Evolutionary conservation across 257 asterid species (phyloP).

Genomic region (Solanum chmielewskii): DNA sequence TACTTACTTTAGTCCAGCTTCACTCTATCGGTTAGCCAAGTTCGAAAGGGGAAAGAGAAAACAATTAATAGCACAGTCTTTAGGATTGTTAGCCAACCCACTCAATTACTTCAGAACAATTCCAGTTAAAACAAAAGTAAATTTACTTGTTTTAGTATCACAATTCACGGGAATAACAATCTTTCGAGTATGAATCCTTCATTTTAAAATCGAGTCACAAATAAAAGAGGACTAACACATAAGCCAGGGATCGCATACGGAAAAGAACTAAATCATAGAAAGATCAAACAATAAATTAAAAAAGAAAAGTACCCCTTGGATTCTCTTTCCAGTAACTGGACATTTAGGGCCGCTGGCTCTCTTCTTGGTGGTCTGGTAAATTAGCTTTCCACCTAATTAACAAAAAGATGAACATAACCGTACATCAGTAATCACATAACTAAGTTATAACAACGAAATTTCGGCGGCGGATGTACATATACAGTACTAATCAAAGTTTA

Average conservation of each 20-base stretch:
- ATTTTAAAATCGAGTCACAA: neutral
- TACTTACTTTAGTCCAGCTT: neutral
- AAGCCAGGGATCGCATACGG: neutral
- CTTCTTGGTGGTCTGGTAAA: constrained; percentile 67
- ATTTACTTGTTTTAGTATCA: neutral
- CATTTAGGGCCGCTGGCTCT: constrained; percentile 84
- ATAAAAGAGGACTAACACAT: neutral
- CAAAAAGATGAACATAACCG: neutral
- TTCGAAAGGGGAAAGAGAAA: neutral
- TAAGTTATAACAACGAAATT: neutral
- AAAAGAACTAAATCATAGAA: neutral
- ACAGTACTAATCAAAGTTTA: neutral
- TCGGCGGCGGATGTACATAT: neutral
- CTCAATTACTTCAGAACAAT: neutral
- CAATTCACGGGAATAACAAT: neutral
- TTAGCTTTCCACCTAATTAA: constrained; percentile 55
- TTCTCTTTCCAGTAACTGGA: constrained; percentile 76
- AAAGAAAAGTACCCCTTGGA: constrained; percentile 62
- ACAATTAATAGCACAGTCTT: neutral
- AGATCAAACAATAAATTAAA: neutral
- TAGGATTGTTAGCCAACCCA: neutral
- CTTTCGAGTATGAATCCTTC: neutral
- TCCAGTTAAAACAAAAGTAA: neutral
- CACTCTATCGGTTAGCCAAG: neutral
- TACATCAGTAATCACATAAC: neutral